Percentiles rank a stretch among this genome's conserved stretches.
Evolutionary conservation across 2,329 filamentous ascomycete species (phyloP).

Genomic region (Aspergillus sergii): DNA sequence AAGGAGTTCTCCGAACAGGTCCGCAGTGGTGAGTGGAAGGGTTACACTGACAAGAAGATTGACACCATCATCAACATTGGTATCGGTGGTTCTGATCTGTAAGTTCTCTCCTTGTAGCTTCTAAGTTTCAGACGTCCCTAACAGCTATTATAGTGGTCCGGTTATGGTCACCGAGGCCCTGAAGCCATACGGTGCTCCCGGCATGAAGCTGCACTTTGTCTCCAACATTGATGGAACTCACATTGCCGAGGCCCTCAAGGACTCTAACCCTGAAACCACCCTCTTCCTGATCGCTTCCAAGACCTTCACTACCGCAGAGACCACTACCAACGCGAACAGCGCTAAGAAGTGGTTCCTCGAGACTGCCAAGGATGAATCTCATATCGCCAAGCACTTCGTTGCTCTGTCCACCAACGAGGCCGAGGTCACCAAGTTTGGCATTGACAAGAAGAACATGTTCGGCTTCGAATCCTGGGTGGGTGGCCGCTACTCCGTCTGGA

Average conservation of each 20-base stretch:
- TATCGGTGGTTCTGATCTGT: conserved; percentile 98
- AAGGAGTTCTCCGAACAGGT: conserved; percentile 97
- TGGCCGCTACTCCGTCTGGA: conserved; percentile 98
- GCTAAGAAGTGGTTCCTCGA: conserved; percentile 97
- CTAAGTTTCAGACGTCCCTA: conserved; percentile 16
- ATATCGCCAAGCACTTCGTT: conserved; percentile 97
- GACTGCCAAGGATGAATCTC: conserved; percentile 69
- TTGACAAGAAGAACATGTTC: conserved; percentile 99
- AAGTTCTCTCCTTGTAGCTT: conserved; percentile 46
- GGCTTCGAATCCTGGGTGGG: conserved; percentile 98
- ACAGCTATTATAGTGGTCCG: conserved; percentile 66
- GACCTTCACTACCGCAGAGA: conserved; percentile 99
- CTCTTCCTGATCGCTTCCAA: conserved; percentile 98
- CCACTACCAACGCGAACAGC: conserved; percentile 93
- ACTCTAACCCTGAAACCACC: conserved; percentile 95
- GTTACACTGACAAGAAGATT: conserved; percentile 95
- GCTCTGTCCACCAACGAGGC: conserved; percentile 93
- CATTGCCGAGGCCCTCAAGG: conserved; percentile 86
- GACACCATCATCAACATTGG: conserved; percentile 96
- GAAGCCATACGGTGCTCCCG: conserved; percentile 86
- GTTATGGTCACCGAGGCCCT: conserved; percentile 99
- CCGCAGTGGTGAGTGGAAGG: conserved; percentile 93
- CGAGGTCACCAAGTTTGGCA: conserved; percentile 98
- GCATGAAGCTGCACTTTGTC: conserved; percentile 93
- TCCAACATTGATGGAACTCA: conserved; percentile 99